Base-by-base conservation (phyloP, 1,284 basidiomycete genomes). In the Ustilago xerochloae region DNA sequence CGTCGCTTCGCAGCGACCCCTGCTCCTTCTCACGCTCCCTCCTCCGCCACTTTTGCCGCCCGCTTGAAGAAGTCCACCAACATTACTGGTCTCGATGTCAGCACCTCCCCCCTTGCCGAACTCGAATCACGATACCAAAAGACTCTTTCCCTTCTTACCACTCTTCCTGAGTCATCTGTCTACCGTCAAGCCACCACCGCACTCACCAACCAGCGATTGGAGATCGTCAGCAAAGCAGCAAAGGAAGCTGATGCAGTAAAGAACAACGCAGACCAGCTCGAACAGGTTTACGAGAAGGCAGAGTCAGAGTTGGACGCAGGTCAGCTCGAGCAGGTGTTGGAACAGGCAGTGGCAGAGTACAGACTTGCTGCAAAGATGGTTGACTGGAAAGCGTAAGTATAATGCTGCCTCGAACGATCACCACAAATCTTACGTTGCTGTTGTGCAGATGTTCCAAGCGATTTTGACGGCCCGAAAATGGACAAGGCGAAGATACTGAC, bases 381-480 rank as follows among this genome's bases (percentile, higher is more conserved):
- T 24, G 92, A 96, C 84, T 98, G 93, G 93, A 97, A 97, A 87
- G 89, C 92, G 95, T 99, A 85, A 87, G 93, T 92, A 18, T 24
- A 7, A 8, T 16, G 63, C 36, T 18, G 39, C 29, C 57, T 56
- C 30, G 32, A 26, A 55, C 36, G 55, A 53, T 56, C 56, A 43
- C 33, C 36, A n/a, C n/a, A n/a, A n/a, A n/a, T n/a, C n/a, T n/a
- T n/a, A n/a, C n/a, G n/a, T n/a, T n/a, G n/a, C n/a, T n/a, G n/a
- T n/a, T 29, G 26, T 62, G n/a, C 61, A 59, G n/a, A 72, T 32
- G 20, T 28, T 24, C 6, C 32, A 18, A 50, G n/a, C n/a, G n/a
- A n/a, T n/a, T n/a, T n/a, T n/a, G 32, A 33, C 6, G 39, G 22
- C 13, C 32, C 16, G 18, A 36, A 16, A 28, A 20, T 30, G 28